phyloP scores from a whole-genome alignment of 2,329 filamentous ascomycete species.

The Tothia fuscella region DNA sequence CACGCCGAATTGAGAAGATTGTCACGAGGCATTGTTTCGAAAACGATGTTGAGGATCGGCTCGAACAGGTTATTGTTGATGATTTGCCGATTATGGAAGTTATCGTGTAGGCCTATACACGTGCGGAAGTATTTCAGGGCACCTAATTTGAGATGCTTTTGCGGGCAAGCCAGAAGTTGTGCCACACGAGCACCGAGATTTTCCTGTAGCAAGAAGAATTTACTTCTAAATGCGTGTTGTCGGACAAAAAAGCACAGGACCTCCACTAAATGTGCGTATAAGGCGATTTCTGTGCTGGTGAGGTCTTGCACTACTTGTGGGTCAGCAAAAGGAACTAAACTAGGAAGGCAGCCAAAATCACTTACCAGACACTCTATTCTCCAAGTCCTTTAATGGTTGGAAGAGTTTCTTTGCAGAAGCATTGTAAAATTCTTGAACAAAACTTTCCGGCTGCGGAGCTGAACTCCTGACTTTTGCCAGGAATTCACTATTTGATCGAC shows the following conservation, averaged over 20 bases:
- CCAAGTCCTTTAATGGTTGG: constrained; percentile 70
- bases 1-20: constrained; percentile 90
- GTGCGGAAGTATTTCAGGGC: constrained; percentile 90
- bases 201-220: constrained; percentile 75
- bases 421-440: constrained; percentile 83
- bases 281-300: constrained; percentile 70
- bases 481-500: constrained; percentile 54
- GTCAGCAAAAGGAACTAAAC: constrained; percentile 9
- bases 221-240: constrained; percentile 75
- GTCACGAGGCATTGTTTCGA: constrained; percentile 78
- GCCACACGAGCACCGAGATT: constrained; percentile 66
- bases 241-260: constrained; percentile 89
- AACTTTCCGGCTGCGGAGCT: constrained; percentile 60
- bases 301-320: constrained; percentile 50
- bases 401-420: constrained; percentile 76
- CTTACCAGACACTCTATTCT: constrained; percentile 46
- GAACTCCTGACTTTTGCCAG: constrained; percentile 48
- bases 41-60: constrained; percentile 72
- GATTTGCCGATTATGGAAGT: constrained; percentile 80
- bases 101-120: constrained; percentile 73
- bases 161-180: constrained; percentile 67
- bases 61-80: constrained; percentile 71
- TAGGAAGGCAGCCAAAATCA: constrained; percentile 3
- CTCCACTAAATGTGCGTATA: constrained; percentile 85
- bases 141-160: constrained; percentile 87